Evolutionary conservation across 306 rosid species (phyloP), one percentile per base, ranked within the genome.

Genomic region (Malus fusca): DNA sequence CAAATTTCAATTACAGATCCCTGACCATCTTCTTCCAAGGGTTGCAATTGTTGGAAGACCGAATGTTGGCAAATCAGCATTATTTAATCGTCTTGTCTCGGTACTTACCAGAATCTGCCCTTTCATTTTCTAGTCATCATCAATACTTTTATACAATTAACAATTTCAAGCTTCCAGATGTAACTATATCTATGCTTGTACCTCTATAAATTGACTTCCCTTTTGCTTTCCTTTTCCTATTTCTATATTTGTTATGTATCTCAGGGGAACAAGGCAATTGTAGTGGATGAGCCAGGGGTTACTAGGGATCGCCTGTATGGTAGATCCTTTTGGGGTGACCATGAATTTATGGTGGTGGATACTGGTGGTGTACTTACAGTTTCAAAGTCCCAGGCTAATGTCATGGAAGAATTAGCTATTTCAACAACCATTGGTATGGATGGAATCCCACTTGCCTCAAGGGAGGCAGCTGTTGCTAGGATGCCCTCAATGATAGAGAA

Each of bases 401-500:
- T 94, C 64, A 82, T 88, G 95, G 96, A 90, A 80, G 98, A 95
- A 44, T 78, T 92, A 76, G 96, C 92, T 78, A 84, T 95, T 81
- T 71, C 93, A 69, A 95, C 97, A 31, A 90, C 98, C 63, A 68
- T 95, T 71, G 98, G 98, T 58, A 95, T 92, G 98, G 98, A 95
- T 77, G 98, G 97, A 37, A 92, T 95, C 88, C 90, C 97, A 68
- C 92, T 95, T 70, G 88, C 96, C 65, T 74, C 89, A 18, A 89
- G 97, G 79, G 98, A 95, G 86, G 96, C 96, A 60, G 96, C 98
- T 42, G 87, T 90, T 85, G 95, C 96, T 22, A 89, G 95, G 88
- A 92, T 95, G 97, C 97, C 98, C 13, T 88, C 98, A 18, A 94
- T 94, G 98, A 94, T 94, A 51, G 98, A 94, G 92, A 90, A 82